Percentiles rank a stretch among this genome's conserved stretches.
These are phyloP conservation scores for Beverwykella pulmonaria DNA, from an alignment of 495 filamentous ascomycete genomes.

Conservation along the genomic window DNA sequence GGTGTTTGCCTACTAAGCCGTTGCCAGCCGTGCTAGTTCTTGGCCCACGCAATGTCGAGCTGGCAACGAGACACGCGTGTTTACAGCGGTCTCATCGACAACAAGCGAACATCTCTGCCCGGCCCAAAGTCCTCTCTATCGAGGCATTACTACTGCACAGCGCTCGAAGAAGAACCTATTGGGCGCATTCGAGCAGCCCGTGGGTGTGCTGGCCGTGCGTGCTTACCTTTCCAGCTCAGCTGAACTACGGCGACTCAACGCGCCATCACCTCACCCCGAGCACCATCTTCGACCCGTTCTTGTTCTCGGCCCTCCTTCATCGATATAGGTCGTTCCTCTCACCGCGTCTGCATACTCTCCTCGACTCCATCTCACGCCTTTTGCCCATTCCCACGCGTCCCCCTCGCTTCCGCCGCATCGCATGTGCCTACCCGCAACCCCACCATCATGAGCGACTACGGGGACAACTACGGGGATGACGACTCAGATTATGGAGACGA, in stretches of 20 bases:
- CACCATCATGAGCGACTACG: conserved; percentile 37
- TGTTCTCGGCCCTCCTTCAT: neutral
- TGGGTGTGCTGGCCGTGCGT: neutral
- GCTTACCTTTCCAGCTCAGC: neutral
- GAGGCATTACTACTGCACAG: neutral
- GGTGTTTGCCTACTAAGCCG: conserved; percentile 23
- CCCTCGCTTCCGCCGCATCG: neutral
- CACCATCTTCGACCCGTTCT: neutral
- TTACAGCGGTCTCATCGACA: neutral
- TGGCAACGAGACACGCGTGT: neutral
- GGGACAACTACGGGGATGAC: conserved; percentile 39
- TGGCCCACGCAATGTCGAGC: conserved; percentile 20
- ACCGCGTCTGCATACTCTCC: neutral
- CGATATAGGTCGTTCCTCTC: neutral
- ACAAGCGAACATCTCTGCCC: neutral
- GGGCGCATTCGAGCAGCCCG: neutral
- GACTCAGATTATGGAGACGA: conserved; percentile 38
- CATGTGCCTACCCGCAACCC: neutral
- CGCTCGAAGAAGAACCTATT: neutral
- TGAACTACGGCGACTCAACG: neutral
- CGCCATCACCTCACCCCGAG: neutral
- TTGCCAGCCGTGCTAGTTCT: conserved; percentile 21
- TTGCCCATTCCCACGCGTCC: no score
- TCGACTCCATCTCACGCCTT: neutral
- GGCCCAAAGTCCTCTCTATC: neutral